Evolutionary conservation across 768 basidiomycete species (phyloP), one percentile per base, ranked within the genome.

Genomic region (Ramaria sp.): DNA sequence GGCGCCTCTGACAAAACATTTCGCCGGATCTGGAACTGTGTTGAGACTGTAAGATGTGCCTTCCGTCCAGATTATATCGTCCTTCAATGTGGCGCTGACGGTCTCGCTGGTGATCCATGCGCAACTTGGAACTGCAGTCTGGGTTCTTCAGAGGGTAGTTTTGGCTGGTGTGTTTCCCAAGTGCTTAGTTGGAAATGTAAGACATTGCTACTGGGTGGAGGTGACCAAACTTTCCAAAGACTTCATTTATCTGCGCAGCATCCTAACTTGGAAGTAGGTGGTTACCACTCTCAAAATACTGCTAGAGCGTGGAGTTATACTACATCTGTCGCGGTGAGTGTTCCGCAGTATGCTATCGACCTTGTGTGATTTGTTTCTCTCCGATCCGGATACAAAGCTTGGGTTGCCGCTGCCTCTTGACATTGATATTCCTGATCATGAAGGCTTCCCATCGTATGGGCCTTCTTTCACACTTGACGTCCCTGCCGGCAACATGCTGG

Each of bases 11-110:
- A 73, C 41, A 39, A 65, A 5, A 88, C 89, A 0, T 86, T 89
- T 63, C 65, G 68, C 0, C 71, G 78, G 1, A 71, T 92, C 20
- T 92, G 86, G 83, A 66, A 73, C 0, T 66, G 78, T 46, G 72
- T 96, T 17, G 82, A 89, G 62, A 68, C 68, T 2, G 71, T 93
- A 22, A 78, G 69, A 58, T 70, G 74, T 12, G 73, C 77, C 0
- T 93, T 86, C 66, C 64, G 71, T 3, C 93, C 93, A 0, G 87
- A 94, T 62, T 89, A 79, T 63, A 67, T 95, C 0, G 64, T 96
- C 0, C n/a, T n/a, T n/a, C 92, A 96, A 64, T 91, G 91, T 57
- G 94, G 94, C 1, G 81, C 82, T 1, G 94, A 97, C 61, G 90
- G 83, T 0, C 76, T 98, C 2, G 83, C 90, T 0, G 90, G 86